Evolutionary conservation across 345 rosid species (phyloP), one percentile per base, ranked within the genome.

Genomic region (Salix purpurea): DNA sequence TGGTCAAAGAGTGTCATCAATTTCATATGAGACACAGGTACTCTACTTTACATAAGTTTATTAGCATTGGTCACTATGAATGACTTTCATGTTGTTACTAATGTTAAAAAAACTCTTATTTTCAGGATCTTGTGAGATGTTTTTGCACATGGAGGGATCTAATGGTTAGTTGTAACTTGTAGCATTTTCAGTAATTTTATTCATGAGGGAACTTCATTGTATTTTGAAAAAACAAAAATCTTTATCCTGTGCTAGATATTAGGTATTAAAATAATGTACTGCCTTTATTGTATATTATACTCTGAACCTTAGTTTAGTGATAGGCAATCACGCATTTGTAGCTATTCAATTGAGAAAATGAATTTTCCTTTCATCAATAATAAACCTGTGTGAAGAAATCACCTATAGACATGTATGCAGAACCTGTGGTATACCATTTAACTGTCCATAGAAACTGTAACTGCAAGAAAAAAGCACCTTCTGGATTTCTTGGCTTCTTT

Each of bases 131-230:
- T 72, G 93, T 95, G 72, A 88, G 94, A 79, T 84, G 90, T 79
- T 70, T 95, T 70, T 95, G 97, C 82, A 86, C 90, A 70, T 95
- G 99, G 99, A 90, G 99, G 84, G 99, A 95, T 73, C 76, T 93
- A 76, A 95, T 93, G 97, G 99, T 92, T 58, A 87, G 93, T 85
- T 61, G 62, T 71, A 65, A 68, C 28, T 60, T 74, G 46, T 10
- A 40, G 11, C 61, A 65, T 67, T 65, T 23, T 42, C 52, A 46
- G 52, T 5, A 46, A 46, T 46, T 46, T 46, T 12, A 4, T 46
- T 46, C 18, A 16, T 12, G 18, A 46, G 15, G 52, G 52, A 46
- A 4, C 15, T 12, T 40, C 52, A 46, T 46, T 46, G 6, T 46
- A 46, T 46, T 46, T 46, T 46, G 15, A 46, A 46, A 46, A 46